Conservation (phyloP, 208 protist genomes). For the Trypanosoma congolense region DNA sequence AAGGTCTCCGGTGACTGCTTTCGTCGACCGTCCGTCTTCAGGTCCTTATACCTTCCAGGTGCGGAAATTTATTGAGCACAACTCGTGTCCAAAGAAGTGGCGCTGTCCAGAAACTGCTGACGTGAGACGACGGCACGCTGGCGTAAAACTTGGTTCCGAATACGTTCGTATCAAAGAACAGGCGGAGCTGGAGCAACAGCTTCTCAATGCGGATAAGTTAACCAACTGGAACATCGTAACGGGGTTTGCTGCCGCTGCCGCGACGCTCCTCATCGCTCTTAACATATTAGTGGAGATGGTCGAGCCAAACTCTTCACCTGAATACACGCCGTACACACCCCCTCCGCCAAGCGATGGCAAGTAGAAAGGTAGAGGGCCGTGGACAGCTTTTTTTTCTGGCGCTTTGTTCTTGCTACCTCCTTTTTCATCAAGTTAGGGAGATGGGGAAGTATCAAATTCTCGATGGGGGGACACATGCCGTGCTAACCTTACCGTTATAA, state of each 20-base stretch:
- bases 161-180: constrained; percentile 30
- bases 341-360: too few relatives aligned
- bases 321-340: constrained; percentile 70
- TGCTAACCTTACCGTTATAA: too few relatives aligned
- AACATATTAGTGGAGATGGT: constrained; percentile 58
- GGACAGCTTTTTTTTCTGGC: too few relatives aligned
- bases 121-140: constrained; percentile 48
- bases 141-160: constrained; percentile 61
- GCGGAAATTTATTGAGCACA: constrained; percentile 50
- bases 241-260: constrained; percentile 25
- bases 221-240: constrained; percentile 57
- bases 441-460: too few relatives aligned
- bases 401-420: too few relatives aligned
- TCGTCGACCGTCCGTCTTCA: constrained; percentile 1
- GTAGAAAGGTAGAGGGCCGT: too few relatives aligned
- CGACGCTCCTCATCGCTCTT: constrained; percentile 42
- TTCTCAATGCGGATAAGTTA: constrained; percentile 56
- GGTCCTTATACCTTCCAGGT: background rate
- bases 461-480: too few relatives aligned
- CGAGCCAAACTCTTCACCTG: constrained; percentile 51
- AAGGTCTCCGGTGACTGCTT: too few relatives aligned
- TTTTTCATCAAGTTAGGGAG: too few relatives aligned
- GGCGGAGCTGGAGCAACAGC: constrained; percentile 34
- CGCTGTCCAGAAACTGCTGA: constrained; percentile 56
- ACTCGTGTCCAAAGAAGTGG: constrained; percentile 61